phyloP scores from a whole-genome alignment of 2,329 filamentous ascomycete genomes.

The Colletotrichum siamense region DNA sequence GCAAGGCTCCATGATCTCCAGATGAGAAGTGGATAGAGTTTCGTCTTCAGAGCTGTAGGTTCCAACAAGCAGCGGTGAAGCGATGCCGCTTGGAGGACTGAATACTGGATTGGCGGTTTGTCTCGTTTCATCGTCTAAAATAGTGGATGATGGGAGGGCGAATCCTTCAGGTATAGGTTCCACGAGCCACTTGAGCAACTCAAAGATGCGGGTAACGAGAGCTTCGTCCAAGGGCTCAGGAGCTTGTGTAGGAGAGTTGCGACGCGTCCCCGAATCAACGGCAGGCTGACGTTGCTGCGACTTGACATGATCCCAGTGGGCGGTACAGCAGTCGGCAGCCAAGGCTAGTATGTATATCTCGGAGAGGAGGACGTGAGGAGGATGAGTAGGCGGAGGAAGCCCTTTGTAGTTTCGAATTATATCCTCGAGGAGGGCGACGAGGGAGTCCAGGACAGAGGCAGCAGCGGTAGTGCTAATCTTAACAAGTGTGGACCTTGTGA shows the following conservation, averaged over 20 bases:
- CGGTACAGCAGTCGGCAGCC: conserved; percentile 68
- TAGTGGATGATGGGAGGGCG: conserved; percentile 59
- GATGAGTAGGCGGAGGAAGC: conserved; percentile 51
- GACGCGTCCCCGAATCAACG: conserved; percentile 23
- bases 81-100: neutral
- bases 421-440: conserved; percentile 64
- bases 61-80: conserved; percentile 30
- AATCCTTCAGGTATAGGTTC: conserved; percentile 64
- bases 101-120: conserved; percentile 23
- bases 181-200: conserved; percentile 61
- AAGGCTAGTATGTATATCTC: conserved; percentile 70
- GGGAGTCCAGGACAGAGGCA: conserved; percentile 58
- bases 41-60: conserved; percentile 36
- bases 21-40: conserved; percentile 34
- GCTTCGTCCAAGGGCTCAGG: conserved; percentile 52
- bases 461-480: conserved; percentile 63
- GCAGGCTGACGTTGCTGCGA: conserved; percentile 18
- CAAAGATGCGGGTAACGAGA: conserved; percentile 60
- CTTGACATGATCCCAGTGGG: conserved; percentile 60
- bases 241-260: conserved; percentile 14
- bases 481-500: conserved; percentile 66
- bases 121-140: conserved; percentile 58
- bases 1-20: conserved; percentile 56
- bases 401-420: conserved; percentile 59
- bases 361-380: conserved; percentile 65